Base-by-base conservation (phyloP, 2,329 filamentous ascomycete species). In the Cryphonectria naterciae region DNA sequence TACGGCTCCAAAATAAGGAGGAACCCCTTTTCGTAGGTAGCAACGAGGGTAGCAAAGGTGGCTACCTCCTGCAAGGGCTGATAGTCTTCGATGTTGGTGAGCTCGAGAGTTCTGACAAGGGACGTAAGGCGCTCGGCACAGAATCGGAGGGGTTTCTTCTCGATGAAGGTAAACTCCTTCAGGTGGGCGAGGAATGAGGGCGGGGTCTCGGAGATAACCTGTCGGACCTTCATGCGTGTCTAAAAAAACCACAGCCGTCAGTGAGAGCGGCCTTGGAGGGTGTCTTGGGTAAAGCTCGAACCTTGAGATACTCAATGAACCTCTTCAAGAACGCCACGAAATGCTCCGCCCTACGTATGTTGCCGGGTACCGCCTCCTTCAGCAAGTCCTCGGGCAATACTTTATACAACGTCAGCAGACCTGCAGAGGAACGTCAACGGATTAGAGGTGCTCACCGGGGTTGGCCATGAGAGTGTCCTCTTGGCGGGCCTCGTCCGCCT, bases 401-500 rank as follows among this genome's bases (percentile, higher is more conserved):
- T 85, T 64, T 67, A n/a, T 15, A 28, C 11, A 22, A 35, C 6
- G 54, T 70, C 28, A 70, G 68, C 25, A n/a, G 17, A 19, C 39
- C 19, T 1, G 25, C n/a, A 25, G 13, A 32, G 25, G 7, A 11
- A 41, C 13, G 19, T n/a, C 3, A 13, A 11, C 11, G 41, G 15
- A 5, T 28, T 13, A 7, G 37, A 32, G 4, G 13, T 25, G 28
- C 79, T 43, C 79, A 86, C 85, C 84, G 37, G 96, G 96, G 79
- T 98, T 99, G 39, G 95, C 89, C 93, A 99, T 98, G 79, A 99
- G 98, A 0, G 95, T 92, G 79, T 98, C 95, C 80, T 99, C 96
- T 76, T 97, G 91, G 71, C 94, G 89, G 60, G 93, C 93, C 80
- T 97, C 93, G 73, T 97, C 95, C 37, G 93, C 93, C 75, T 94